Percentiles rank a stretch among this genome's conserved stretches.
These are phyloP conservation scores for Silene uniflora DNA, from an alignment of 148 eudicot species.

Conservation along the genomic window DNA sequence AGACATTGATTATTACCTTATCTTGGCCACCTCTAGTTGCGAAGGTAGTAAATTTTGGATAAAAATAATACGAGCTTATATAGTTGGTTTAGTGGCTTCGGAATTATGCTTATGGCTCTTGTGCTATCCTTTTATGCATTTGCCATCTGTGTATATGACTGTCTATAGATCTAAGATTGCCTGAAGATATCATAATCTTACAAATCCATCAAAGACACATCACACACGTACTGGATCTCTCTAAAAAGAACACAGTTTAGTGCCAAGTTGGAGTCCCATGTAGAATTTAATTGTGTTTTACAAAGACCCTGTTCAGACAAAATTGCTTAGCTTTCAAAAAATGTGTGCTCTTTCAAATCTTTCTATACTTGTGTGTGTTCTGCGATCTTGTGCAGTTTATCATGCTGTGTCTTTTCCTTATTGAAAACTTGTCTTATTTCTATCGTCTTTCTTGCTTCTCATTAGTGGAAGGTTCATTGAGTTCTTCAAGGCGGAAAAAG, in stretches of 20 bases:
- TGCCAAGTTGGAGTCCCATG: too few species aligned
- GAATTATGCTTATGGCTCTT: background rate
- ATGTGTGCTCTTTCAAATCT: background rate
- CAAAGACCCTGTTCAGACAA: background rate
- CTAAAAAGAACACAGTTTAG: background rate
- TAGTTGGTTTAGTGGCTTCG: too few species aligned
- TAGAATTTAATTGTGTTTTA: too few species aligned
- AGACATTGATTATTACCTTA: too few species aligned
- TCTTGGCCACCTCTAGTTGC: background rate
- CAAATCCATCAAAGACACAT: background rate
- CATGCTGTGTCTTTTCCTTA: background rate
- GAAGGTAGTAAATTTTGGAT: background rate
- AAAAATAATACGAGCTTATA: background rate
- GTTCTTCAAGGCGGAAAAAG: slow-evolving; percentile 58
- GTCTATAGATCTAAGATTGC: background rate
- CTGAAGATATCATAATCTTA: background rate
- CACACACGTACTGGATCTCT: background rate
- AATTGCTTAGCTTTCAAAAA: background rate
- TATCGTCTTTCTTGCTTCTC: background rate
- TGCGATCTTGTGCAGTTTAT: background rate
- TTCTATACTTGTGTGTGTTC: background rate
- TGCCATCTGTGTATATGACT: background rate
- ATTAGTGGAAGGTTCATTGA: slow-evolving; percentile 81
- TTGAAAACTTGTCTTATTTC: slow-evolving; percentile 2
- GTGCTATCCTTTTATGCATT: background rate